These are phyloP conservation scores for Sporothrix luriei DNA, from an alignment of 2,329 filamentous ascomycete species.

Conservation along the genomic window DNA sequence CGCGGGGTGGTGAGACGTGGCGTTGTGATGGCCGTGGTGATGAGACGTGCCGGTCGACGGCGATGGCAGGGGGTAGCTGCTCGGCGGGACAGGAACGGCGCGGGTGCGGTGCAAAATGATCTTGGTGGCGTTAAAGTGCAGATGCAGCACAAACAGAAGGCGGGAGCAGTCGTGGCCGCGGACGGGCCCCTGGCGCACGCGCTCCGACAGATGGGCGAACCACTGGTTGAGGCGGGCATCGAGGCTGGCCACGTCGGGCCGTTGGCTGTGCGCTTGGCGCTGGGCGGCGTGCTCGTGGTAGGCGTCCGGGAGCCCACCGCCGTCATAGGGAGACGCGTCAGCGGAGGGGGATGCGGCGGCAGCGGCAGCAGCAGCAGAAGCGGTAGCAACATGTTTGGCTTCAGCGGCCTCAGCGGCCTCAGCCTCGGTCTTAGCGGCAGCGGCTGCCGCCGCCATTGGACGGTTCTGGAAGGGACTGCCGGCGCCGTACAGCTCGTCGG, in stretches of 20 bases:
- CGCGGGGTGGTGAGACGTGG: background rate
- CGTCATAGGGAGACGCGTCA: constrained; percentile 3
- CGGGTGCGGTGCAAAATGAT: constrained; percentile 31
- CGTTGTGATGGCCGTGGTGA: background rate
- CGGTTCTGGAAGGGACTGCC: background rate
- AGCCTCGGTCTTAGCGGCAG: background rate
- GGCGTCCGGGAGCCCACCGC: constrained; percentile 15
- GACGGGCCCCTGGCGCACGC: constrained; percentile 26
- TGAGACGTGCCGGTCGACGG: background rate
- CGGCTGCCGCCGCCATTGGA: background rate
- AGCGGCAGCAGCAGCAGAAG: background rate
- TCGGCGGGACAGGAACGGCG: constrained; percentile 3
- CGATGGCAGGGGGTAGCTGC: background rate
- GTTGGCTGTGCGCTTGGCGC: constrained; percentile 15
- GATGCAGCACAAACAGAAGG: constrained; percentile 33
- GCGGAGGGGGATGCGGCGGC: background rate
- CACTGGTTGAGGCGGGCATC: constrained; percentile 30
- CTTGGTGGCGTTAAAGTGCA: constrained; percentile 31
- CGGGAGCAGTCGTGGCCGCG: constrained; percentile 30
- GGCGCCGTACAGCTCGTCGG: constrained; percentile 31
- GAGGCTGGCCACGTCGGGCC: constrained; percentile 22
- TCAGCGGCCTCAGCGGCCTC: background rate
- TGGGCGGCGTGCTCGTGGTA: constrained; percentile 22
- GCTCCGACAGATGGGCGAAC: constrained; percentile 27
- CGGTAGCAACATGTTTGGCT: background rate